These are phyloP conservation scores for Pinus tabuliformis DNA, from an alignment of 75 land plant genomes.

Conservation along the genomic window DNA sequence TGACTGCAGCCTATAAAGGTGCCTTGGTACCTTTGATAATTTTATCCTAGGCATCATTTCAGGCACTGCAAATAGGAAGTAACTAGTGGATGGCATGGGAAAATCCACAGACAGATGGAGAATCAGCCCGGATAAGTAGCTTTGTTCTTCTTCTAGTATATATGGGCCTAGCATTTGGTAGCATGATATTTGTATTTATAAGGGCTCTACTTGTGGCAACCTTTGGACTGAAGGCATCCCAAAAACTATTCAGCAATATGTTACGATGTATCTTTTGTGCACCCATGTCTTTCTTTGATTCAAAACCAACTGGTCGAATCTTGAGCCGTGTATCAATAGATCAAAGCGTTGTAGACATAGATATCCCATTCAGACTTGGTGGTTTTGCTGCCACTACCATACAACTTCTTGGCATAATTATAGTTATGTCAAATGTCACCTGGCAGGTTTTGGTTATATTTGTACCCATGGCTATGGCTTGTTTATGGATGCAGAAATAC, in stretches of 20 bases:
- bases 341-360: slow-evolving; percentile 93
- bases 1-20: slow-evolving; percentile 89
- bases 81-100: slow-evolving; percentile 99
- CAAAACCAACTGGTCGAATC: slow-evolving; percentile 96
- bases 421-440: slow-evolving; percentile 88
- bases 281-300: slow-evolving; percentile 99
- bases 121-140: slow-evolving; percentile 50
- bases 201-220: slow-evolving; percentile 86
- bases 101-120: slow-evolving; percentile 79
- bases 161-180: slow-evolving; percentile 89
- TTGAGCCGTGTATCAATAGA: slow-evolving; percentile 95
- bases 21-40: slow-evolving; percentile 69
- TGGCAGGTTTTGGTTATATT: slow-evolving; percentile 87
- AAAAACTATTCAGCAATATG: slow-evolving; percentile 82
- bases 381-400: slow-evolving; percentile 85
- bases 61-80: slow-evolving; percentile 83
- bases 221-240: slow-evolving; percentile 83
- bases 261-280: slow-evolving; percentile 73
- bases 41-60: slow-evolving; percentile 71
- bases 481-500: slow-evolving; percentile 99
- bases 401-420: slow-evolving; percentile 87
- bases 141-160: slow-evolving; percentile 71
- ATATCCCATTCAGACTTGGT: slow-evolving; percentile 88
- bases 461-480: slow-evolving; percentile 74
- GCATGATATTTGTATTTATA: slow-evolving; percentile 77